Evolutionary conservation across 257 asterid species (phyloP).

Genomic region (Nicotiana noctiflora): DNA sequence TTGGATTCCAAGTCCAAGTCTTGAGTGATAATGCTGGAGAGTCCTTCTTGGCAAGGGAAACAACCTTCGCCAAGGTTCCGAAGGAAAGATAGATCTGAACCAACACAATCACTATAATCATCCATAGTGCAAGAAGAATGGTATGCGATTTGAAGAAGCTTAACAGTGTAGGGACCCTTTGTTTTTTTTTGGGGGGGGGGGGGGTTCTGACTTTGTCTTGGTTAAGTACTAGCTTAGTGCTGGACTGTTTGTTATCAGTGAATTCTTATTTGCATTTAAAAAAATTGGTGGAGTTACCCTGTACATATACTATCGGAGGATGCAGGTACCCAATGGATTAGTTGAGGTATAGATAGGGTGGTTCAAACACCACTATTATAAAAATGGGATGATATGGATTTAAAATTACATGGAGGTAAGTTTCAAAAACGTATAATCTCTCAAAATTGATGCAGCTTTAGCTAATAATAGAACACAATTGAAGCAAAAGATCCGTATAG

Average conservation of each 20-base stretch:
- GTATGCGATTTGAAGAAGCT: not conserved
- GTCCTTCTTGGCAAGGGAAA: no score
- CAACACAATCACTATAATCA: no score
- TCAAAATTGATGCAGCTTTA: not conserved
- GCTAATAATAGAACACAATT: not conserved
- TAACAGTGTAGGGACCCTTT: not conserved
- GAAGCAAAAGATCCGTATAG: not conserved
- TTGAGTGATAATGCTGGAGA: no score
- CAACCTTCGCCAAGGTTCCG: no score
- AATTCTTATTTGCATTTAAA: not conserved
- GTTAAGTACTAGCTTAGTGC: not conserved
- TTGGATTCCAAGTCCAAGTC: not conserved
- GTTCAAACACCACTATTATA: not conserved
- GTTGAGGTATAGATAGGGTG: not conserved
- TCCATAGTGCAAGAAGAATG: no score
- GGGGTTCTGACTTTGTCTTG: not conserved
- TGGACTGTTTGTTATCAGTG: not conserved
- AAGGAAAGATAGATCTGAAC: no score
- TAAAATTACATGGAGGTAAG: not conserved
- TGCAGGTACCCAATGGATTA: not conserved
- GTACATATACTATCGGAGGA: not conserved
- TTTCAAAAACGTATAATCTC: not conserved
- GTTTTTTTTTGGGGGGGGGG: not conserved
- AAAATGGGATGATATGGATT: not conserved
- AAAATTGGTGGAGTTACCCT: not conserved